Evolutionary conservation across 2,329 filamentous ascomycete species (phyloP), one percentile per base, ranked within the genome.

Genomic region (Alternaria sp.): DNA sequence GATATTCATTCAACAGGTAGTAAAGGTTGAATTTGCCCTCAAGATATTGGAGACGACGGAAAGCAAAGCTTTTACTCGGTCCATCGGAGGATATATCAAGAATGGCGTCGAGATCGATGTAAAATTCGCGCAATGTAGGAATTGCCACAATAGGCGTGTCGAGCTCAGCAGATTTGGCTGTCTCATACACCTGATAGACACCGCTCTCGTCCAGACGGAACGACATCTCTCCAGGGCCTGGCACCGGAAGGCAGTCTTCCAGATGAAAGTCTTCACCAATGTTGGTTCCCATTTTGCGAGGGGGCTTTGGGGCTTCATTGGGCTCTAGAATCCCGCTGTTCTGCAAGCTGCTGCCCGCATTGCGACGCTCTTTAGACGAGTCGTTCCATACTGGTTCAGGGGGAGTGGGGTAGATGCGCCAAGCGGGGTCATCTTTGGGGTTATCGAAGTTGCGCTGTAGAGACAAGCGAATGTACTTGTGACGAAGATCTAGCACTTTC

Each of bases 1-100:
- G 94, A 69, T 98, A 98, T 78, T 97, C 95, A 75, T 99, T 98
- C 59, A 98, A 83, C 30, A 99, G 86, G 22, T 89, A 88, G 75
- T 99, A 97, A 22, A 99, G 85, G 75, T 97, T 96, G 81, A 97
- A 99, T 76, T 97, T 97, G 61, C 93, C 94, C 81, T 99, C 95
- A 8, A 99, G 83, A 76, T 98, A 99, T 71, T 97, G 94, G 48
- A 99, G 85, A 11, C 96, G 89, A 55, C 94, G 90, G 78, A 96
- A 99, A 1, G 95, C 94, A 79, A 98, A 98, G 73, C 93, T 97
- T 81, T 99, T 99, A 79, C 90, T 94, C 0, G 95, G 95, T 0
- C 95, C 95, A 74, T 99, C 94, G 0, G 94, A 96, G 0, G 94
- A 97, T n/a, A 96, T 88, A 59, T 90, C 89, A 53, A 96, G 84